These are phyloP conservation scores for Diphasiastrum complanatum DNA, from an alignment of 83 land plant species.

Conservation along the genomic window DNA sequence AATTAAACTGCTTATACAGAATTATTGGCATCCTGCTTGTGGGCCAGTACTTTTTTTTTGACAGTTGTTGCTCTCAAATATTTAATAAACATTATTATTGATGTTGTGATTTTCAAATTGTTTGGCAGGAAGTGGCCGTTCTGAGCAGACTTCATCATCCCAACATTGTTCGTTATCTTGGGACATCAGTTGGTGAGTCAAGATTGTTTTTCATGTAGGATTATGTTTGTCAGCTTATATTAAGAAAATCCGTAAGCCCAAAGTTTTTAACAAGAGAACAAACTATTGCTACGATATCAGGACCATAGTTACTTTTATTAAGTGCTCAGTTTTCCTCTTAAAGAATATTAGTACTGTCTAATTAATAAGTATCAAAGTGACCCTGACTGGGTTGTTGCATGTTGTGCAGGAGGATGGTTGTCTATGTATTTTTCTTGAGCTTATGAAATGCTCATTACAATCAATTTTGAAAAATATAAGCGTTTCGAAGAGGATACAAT, in stretches of 20 bases:
- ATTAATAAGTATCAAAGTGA: neutral
- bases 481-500: constrained; percentile 40
- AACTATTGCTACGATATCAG: neutral
- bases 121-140: constrained; percentile 37
- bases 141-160: constrained; percentile 45
- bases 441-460: constrained; percentile 41
- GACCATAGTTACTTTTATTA: neutral
- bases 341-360: neutral
- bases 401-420: constrained; percentile 35
- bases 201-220: neutral
- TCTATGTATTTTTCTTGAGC: constrained; percentile 45
- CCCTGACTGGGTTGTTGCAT: neutral
- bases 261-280: too few relatives aligned
- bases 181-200: constrained; percentile 37
- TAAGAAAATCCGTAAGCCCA: too few relatives aligned
- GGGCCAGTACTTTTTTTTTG: constrained; percentile 2
- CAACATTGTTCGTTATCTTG: constrained; percentile 43
- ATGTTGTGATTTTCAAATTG: neutral
- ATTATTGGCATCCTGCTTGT: neutral
- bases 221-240: too few relatives aligned
- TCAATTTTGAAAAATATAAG: constrained; percentile 28
- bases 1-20: neutral
- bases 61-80: neutral
- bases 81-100: neutral
- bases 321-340: neutral